These are phyloP conservation scores for Geotrichum macrosporum DNA, from an alignment of 1,139 yeast genomes.

Conservation along the genomic window DNA sequence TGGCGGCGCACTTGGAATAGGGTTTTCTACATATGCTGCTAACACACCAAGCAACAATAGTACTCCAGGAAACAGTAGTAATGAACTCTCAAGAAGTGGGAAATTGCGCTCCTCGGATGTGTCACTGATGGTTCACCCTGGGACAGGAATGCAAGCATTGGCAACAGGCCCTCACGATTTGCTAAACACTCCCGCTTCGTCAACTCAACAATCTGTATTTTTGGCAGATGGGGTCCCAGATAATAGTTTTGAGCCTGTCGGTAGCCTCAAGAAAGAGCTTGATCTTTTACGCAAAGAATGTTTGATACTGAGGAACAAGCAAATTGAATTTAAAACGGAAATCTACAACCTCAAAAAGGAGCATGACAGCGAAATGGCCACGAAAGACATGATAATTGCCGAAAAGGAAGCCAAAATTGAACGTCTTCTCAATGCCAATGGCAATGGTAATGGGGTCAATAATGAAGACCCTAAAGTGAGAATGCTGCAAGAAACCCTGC, in stretches of 20 bases:
- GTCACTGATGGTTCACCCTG: background rate
- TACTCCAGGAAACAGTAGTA: background rate
- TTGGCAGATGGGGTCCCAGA: background rate
- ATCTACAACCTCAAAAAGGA: constrained; percentile 2
- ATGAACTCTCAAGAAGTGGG: background rate
- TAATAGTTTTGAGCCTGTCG: background rate
- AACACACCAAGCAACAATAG: background rate
- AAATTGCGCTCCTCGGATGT: constrained; percentile 1
- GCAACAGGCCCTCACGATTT: background rate
- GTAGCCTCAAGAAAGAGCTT: constrained; percentile 2
- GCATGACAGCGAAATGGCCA: constrained; percentile 4
- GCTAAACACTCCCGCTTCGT: background rate
- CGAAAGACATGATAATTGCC: constrained; percentile 9
- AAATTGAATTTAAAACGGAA: constrained; percentile 8
- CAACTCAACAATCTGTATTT: constrained; percentile 4
- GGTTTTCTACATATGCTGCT: background rate
- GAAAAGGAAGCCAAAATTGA: constrained; percentile 10
- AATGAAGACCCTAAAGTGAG: constrained; percentile 2
- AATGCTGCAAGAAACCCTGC: constrained; percentile 3
- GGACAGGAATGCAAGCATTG: constrained; percentile 3
- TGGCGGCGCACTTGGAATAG: background rate
- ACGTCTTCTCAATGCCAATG: background rate
- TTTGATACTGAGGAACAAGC: constrained; percentile 1
- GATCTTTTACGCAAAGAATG: constrained; percentile 9
- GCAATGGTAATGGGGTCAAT: background rate